These are phyloP conservation scores for Myxozyma geophila DNA, from an alignment of 805 yeast species.

Conservation along the genomic window DNA sequence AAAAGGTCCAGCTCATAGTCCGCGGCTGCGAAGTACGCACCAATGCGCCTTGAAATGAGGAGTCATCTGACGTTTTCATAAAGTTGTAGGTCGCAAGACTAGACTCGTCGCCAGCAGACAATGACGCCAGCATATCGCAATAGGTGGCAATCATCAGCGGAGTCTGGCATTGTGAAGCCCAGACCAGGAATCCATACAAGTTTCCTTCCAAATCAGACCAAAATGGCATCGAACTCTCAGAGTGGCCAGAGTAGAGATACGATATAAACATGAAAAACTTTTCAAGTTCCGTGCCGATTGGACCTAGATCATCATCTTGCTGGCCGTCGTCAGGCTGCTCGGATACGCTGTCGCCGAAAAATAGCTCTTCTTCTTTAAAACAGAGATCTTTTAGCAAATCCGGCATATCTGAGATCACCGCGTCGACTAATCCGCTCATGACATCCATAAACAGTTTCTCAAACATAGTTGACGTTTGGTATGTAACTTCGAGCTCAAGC, in stretches of 20 bases:
- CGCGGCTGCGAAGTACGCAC: constrained; percentile 27
- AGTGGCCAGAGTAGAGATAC: constrained; percentile 67
- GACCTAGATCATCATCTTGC: constrained; percentile 21
- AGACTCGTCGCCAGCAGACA: constrained; percentile 64
- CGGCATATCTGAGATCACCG: constrained; percentile 46
- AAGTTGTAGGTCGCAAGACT: constrained; percentile 59
- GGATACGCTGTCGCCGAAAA: constrained; percentile 37
- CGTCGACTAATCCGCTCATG: constrained; percentile 40
- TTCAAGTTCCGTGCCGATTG: constrained; percentile 70
- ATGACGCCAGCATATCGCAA: constrained; percentile 75
- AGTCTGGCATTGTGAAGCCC: constrained; percentile 79
- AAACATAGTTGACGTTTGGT: constrained; percentile 7
- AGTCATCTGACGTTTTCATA: constrained; percentile 39
- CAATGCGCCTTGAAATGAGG: constrained; percentile 27
- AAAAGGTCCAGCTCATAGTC: constrained; percentile 58
- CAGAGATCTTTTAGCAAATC: constrained; percentile 49
- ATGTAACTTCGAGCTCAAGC: constrained; percentile 12
- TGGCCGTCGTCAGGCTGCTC: constrained; percentile 53
- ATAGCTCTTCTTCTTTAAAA: constrained; percentile 47
- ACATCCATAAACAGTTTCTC: constrained; percentile 26
- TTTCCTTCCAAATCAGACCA: constrained; percentile 73
- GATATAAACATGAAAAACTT: constrained; percentile 78
- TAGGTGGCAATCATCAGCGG: constrained; percentile 82
- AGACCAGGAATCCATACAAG: constrained; percentile 77
- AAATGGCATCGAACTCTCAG: constrained; percentile 58